Evolutionary conservation across 495 filamentous ascomycete genomes (phyloP), one percentile per base, ranked within the genome.

Genomic region (Penicillium ucsense): DNA sequence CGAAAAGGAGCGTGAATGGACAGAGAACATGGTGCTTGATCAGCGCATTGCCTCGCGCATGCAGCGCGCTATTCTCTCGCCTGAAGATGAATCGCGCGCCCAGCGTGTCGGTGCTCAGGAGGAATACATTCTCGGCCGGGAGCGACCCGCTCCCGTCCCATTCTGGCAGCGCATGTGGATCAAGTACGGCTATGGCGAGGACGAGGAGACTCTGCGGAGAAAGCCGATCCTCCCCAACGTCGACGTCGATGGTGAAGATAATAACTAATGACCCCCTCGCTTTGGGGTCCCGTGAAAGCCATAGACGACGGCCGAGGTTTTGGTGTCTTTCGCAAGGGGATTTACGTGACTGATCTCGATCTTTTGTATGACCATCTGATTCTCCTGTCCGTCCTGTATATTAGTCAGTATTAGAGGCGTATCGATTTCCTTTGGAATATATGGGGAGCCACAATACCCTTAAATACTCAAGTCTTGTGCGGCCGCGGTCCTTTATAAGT

Each of bases 21-120:
- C 86, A 4, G 83, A 86, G 46, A 78, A 82, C 11, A 67, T 97
- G 9, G 82, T 87, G 3, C 60, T 95, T 4, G 92, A 98, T 60
- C 66, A 73, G 7, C 79, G 92, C 27, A 84, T 98, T 48, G 78
- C 78, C 9, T 73, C 67, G 52, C 80, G 89, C 35, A 95, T 98
- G 94, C 79, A 82, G 47, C 80, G 73, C 47, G 92, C 90, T 60
- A 75, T 81, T 3, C 53, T 74, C 8, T 60, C 61, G 2, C 65
- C 74, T 0, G 83, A 86, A 48, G 80, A 86, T 9, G 86, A 91
- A 61, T 78, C 73, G 9, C 76, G 82, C 36, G 80, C 78, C 2
- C 75, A 73, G 48, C 68, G 68, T 50, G 81, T 90, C 45, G 71
- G 69, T 28, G 72, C 81, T 31, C 75, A 79, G 3, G 71, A 80